Base-by-base conservation (phyloP, 2,329 filamentous ascomycete genomes). In the Akanthomyces uredinophilus region DNA sequence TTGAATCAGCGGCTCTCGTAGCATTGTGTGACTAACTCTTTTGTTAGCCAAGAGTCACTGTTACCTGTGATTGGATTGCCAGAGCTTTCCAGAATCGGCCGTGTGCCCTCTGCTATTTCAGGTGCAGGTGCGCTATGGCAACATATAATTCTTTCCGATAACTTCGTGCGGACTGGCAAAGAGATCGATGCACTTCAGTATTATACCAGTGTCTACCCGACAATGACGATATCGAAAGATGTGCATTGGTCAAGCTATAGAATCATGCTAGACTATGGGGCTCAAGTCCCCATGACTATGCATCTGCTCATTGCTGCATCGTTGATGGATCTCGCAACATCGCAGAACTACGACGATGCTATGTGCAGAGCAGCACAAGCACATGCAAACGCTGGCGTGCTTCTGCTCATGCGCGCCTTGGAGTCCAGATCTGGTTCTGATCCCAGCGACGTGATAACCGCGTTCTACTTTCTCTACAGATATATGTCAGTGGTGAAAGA, bases 281-380 rank as follows among this genome's bases (percentile, higher is more conserved):
- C 58, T 3, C 58, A 61, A 37, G 58, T 54, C 10, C 58, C 58
- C n/a, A 18, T 61, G 39, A 44, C 41, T 4, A 61, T 61, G 58
- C 58, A 61, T 46, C 29, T 61, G 6, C 47, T 61, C 5, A 52
- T 61, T 8, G 58, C 58, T n/a, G 49, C 49, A 14, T 44, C 58
- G 7, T 22, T 61, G 10, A 61, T 61, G 8, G 58, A 61, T 29
- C 24, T 61, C 5, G 50, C 58, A 20, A 47, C 58, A 2, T 18
- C 27, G 10, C 39, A 61, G 16, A 51, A 61, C 5, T 29, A 46
- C 22, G 32, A 54, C 18, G 8, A 18, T 11, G 41, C 27, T 5
- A 47, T 61, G 1, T 54, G 58, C 41, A 6, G 49, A 7, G 58
- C 58, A 5, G 58, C 58, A 11, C 58, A 50, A 5, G n/a, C 58